Evolutionary conservation across 306 rosid genomes (phyloP), one percentile per base, ranked within the genome.

Genomic region (Castanospermum australe): DNA sequence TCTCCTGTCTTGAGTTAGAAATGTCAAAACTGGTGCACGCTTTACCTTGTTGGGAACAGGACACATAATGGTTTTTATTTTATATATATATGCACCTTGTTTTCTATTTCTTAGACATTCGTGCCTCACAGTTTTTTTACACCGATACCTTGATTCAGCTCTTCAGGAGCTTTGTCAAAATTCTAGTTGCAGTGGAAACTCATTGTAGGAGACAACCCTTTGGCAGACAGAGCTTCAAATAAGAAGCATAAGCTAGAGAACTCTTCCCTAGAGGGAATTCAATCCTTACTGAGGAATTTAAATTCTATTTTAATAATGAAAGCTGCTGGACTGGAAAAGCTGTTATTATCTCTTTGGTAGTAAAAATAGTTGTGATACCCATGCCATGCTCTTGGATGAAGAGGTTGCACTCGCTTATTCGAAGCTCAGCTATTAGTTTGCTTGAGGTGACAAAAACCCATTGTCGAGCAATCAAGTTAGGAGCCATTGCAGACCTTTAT

Each of bases 381-480:
- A 7, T 22, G 48, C 0, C 7, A 65, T 62, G 55, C 61, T 71
- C 51, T 63, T 85, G 88, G 86, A 90, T 93, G 97, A 90, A 80
- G 80, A 25, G 86, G 63, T 25, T 86, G 77, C 85, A 86, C 64
- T 78, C 83, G 10, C 82, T 81, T 21, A 15, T 79, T 21, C 81
- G 38, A 66, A 72, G 82, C 72, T 75, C 86, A 3, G 71, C 69
- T 8, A 50, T 78, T 66, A 54, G 86, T 65, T 76, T 84, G 74
- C 82, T 78, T 57, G 76, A 39, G 56, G 80, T 85, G 57, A 64
- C 84, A 71, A 76, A 71, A 60, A 75, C 80, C 79, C 97, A 94
- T 73, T 89, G 86, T 42, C 48, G 54, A 39, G 84, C 92, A 24
- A 55, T 94, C 82, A 94, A 94, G 75, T 82, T 79, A 59, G 97